Percentiles rank a stretch among this genome's conserved stretches.
phyloP scores from a whole-genome alignment of 768 basidiomycete genomes.

The Lentinula detonsa region DNA sequence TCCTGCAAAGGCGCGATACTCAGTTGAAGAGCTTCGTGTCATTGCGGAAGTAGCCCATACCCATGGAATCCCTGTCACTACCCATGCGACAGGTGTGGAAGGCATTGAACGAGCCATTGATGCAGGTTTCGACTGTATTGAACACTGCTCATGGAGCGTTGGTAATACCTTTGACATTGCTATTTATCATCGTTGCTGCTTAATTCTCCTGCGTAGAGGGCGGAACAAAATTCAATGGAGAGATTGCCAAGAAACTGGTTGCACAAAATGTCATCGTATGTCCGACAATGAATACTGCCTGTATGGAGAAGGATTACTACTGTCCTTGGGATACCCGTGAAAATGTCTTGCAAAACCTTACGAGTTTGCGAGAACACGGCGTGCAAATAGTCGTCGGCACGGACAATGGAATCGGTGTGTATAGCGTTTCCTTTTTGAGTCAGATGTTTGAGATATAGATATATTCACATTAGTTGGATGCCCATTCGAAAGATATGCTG shows the following conservation, averaged over 20 bases:
- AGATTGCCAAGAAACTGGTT: slow-evolving; percentile 6
- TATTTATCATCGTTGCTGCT: not conserved
- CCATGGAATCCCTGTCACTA: slow-evolving; percentile 3
- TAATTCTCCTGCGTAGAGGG: not conserved
- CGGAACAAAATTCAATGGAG: slow-evolving; percentile 4
- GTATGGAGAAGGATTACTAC: slow-evolving; percentile 4
- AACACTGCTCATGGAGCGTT: slow-evolving; percentile 8
- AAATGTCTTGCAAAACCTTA: slow-evolving; percentile 3
- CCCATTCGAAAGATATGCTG: slow-evolving; percentile 7
- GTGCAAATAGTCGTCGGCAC: slow-evolving; percentile 4
- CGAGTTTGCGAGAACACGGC: not conserved
- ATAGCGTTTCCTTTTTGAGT: not conserved
- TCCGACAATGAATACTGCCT: slow-evolving; percentile 9
- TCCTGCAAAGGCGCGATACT: slow-evolving; percentile 3
- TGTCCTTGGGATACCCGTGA: slow-evolving; percentile 7
- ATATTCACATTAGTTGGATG: not conserved
- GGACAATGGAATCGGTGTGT: slow-evolving; percentile 5
- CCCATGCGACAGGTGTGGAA: slow-evolving; percentile 4
- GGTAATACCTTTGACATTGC: not conserved
- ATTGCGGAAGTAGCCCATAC: slow-evolving; percentile 7
- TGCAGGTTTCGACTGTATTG: slow-evolving; percentile 7
- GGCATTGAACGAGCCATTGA: slow-evolving; percentile 4
- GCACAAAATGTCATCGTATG: slow-evolving; percentile 2
- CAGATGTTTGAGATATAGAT: not conserved
- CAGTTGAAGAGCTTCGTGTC: slow-evolving; percentile 5